A percentile compares a stretch with the other conserved stretches of the same genome.
phyloP scores from a whole-genome alignment of 2,329 filamentous ascomycete genomes.

The Alternaria sp. region DNA sequence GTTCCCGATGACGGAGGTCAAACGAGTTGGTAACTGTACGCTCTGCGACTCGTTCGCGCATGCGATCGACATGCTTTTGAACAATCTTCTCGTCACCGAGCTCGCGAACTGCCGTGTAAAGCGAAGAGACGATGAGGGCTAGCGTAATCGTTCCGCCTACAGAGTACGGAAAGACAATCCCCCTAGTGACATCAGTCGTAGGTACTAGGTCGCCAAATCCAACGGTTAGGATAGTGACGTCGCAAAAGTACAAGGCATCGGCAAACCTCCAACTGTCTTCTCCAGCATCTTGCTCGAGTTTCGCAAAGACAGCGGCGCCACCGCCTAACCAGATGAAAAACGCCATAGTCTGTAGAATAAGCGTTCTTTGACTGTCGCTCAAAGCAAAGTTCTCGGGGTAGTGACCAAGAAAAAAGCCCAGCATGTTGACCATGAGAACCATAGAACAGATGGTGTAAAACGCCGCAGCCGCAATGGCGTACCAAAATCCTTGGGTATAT shows the following conservation, averaged over 20 bases:
- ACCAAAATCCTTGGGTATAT: constrained; percentile 86
- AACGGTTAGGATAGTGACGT: constrained; percentile 51
- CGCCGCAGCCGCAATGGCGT: constrained; percentile 78
- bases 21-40: constrained; percentile 61
- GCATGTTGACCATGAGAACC: constrained; percentile 79
- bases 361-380: constrained; percentile 79
- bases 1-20: constrained; percentile 52
- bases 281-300: constrained; percentile 62
- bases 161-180: constrained; percentile 81
- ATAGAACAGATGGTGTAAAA: constrained; percentile 82
- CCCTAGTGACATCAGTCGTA: constrained; percentile 64
- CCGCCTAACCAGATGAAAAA: constrained; percentile 82
- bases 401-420: constrained; percentile 75
- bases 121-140: constrained; percentile 81
- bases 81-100: constrained; percentile 69
- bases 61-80: constrained; percentile 63
- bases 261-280: constrained; percentile 70
- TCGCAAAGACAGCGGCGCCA: constrained; percentile 77
- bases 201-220: constrained; percentile 63
- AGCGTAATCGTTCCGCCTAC: constrained; percentile 84
- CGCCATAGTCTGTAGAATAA: constrained; percentile 89
- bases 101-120: constrained; percentile 70
- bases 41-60: constrained; percentile 61
- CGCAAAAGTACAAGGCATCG: constrained; percentile 65
- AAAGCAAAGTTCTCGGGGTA: constrained; percentile 81